Conservation (phyloP, 2,329 filamentous ascomycete species). For the Metarhizium album region DNA sequence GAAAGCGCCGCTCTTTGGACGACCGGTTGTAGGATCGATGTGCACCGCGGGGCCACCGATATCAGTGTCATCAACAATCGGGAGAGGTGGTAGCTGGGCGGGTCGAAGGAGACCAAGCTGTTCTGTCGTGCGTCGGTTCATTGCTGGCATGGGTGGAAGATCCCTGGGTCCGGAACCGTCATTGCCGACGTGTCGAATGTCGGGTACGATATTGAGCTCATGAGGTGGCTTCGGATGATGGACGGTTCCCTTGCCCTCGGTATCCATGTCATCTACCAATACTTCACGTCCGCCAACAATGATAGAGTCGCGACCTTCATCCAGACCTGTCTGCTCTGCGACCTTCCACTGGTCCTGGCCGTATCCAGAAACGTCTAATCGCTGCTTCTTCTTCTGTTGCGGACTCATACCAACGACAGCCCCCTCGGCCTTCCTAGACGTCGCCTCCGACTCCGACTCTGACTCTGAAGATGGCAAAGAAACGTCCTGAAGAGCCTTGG, state of each 20-base stretch:
- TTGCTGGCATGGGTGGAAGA: slow-evolving; percentile 47
- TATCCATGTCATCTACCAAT: slow-evolving; percentile 50
- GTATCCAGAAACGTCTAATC: slow-evolving; percentile 67
- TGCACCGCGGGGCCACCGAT: slow-evolving; percentile 63
- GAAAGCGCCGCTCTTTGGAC: slow-evolving; percentile 31
- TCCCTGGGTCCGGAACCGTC: slow-evolving; percentile 30
- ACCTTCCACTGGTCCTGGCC: slow-evolving; percentile 66
- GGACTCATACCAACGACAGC: neutral
- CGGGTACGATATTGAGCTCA: slow-evolving; percentile 13
- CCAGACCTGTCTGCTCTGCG: slow-evolving; percentile 49
- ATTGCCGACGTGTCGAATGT: slow-evolving; percentile 21
- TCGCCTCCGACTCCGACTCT: neutral
- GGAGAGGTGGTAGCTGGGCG: slow-evolving; percentile 60
- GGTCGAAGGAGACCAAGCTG: slow-evolving; percentile 57
- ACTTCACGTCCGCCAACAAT: slow-evolving; percentile 61
- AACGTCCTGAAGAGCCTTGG: slow-evolving; percentile 35
- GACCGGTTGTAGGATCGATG: slow-evolving; percentile 38
- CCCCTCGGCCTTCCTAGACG: slow-evolving; percentile 2
- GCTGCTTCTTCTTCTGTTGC: slow-evolving; percentile 44
- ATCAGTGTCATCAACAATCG: slow-evolving; percentile 65
- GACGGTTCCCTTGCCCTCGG: slow-evolving; percentile 53
- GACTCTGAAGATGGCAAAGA: slow-evolving; percentile 6
- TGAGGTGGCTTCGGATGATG: slow-evolving; percentile 28
- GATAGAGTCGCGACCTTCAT: slow-evolving; percentile 59
- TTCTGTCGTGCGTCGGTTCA: slow-evolving; percentile 50